Evolutionary conservation across 148 eudicot genomes (phyloP), one percentile per base, ranked within the genome.

Genomic region (Rhododendron ferrugineum): DNA sequence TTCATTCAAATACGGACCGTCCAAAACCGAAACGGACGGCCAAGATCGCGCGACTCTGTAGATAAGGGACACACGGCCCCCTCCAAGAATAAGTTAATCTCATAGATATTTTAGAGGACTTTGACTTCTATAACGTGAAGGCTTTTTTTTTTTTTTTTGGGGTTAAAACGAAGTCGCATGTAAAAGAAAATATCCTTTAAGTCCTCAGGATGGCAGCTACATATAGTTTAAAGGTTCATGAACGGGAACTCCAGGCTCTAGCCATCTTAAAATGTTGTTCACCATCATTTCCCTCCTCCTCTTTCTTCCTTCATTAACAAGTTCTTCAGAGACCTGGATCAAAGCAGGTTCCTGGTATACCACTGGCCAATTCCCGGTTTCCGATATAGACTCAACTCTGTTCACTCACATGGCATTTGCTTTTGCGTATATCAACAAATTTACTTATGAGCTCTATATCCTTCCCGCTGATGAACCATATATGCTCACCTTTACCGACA

Each of bases 291-390:
- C 62, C 73, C 16, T 87, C 58, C 74, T 87, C 72, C 3, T 78
- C 23, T 44, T 82, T 3, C 6, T 84, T 15, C 42, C 52, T 37
- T 18, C 56, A 11, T 3, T 23, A 34, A 26, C 40, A 20, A 52
- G 42, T 4, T 78, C 66, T 79, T 46, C 88, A 49, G 23, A 22
- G 8, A 28, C 88, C 30, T 84, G 86, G 86, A 84, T 87, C 32
- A 87, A 76, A 84, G 70, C 78, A 10, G 89, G 86, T 36, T 75
- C 44, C 80, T 87, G 89, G 89, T 75, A 32, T 42, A 15, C 84
- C 3, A 18, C 11, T 46, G 81, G 70, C 20, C 52, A 73, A 8
- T 80, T 18, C 52, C 89, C 86, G 0, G 50, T 81, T 4, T 28
- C 86, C 13, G 76, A 75, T 32, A 87, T 87, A n/a, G 80, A 87